Percentiles rank a stretch among this genome's conserved stretches.
Evolutionary conservation across 306 rosid species (phyloP).

Genomic region (Lagenaria siceraria): DNA sequence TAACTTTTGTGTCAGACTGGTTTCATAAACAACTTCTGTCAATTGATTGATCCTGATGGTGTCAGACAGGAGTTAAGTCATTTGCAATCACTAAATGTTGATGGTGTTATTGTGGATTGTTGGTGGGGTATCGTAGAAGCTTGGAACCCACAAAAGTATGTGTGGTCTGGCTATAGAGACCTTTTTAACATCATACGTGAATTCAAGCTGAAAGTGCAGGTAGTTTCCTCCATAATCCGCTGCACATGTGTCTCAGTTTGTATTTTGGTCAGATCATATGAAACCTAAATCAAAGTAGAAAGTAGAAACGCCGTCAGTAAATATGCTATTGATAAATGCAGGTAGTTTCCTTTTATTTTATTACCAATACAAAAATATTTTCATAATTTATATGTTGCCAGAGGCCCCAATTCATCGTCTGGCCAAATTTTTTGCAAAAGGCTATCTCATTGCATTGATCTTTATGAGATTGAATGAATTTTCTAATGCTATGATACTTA

Average conservation of each 20-base stretch:
- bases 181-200: constrained; percentile 63
- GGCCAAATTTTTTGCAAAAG: not conserved
- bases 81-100: constrained; percentile 59
- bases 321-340: not conserved
- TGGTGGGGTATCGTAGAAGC: constrained; percentile 99
- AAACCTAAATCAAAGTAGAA: not conserved
- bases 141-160: constrained; percentile 77
- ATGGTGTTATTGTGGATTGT: constrained; percentile 80
- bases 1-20: constrained; percentile 52
- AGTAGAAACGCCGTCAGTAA: not conserved
- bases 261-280: not conserved
- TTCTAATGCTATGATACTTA: not conserved
- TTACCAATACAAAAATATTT: not conserved
- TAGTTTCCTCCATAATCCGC: constrained; percentile 9
- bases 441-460: not conserved
- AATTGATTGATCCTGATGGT: constrained; percentile 79
- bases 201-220: constrained; percentile 87
- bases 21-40: constrained; percentile 66
- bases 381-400: not conserved
- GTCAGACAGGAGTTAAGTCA: constrained; percentile 64
- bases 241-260: not conserved
- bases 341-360: not conserved
- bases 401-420: not conserved
- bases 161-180: constrained; percentile 90
- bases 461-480: not conserved